Evolutionary conservation across 768 basidiomycete genomes (phyloP), one percentile per base, ranked within the genome.

Genomic region (Suillus clintonianus): DNA sequence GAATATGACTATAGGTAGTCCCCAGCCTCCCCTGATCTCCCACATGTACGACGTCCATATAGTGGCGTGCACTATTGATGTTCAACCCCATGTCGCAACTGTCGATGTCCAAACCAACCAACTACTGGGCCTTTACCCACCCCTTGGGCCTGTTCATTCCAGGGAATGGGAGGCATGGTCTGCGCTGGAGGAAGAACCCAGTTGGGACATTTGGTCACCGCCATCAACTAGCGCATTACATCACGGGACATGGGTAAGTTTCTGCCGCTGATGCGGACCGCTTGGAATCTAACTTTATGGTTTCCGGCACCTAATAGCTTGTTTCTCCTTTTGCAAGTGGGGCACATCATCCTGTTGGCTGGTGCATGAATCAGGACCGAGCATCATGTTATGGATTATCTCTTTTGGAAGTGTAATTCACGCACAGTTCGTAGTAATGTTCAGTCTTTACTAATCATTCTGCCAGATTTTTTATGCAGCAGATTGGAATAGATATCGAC

Each of bases 191-290:
- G 19, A 13, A 3, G 15, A 9, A n/a, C 39, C 19, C 32, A 39
- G 1, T 42, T 10, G 70, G 69, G 69, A 36, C 60, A 1, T 8
- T 68, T 56, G 55, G 7, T 71, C 59, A 32, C 51, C 51, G 55
- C n/a, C 62, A n/a, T 53, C 58, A 63, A 27, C 1, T 14, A 34
- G 6, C 1, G 30, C 34, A 5, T 2, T 11, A 24, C 10, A 60
- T 17, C 17, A 70, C 36, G 13, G 39, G 11, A 62, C 22, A 59
- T 59, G 39, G 36, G 62, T 45, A 27, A 14, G 42, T 61, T 15
- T 13, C 32, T 32, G 22, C 3, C 17, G 14, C 45, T 47, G 19
- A 27, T 13, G 6, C n/a, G 14, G 19, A 41, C 30, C 17, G 5
- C 9, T 13, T 8, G 19, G 30, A 4, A 61, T 60, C 58, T 41